Evolutionary conservation across 2,329 filamentous ascomycete species (phyloP).

Genomic region (Calonectria henricotiae): DNA sequence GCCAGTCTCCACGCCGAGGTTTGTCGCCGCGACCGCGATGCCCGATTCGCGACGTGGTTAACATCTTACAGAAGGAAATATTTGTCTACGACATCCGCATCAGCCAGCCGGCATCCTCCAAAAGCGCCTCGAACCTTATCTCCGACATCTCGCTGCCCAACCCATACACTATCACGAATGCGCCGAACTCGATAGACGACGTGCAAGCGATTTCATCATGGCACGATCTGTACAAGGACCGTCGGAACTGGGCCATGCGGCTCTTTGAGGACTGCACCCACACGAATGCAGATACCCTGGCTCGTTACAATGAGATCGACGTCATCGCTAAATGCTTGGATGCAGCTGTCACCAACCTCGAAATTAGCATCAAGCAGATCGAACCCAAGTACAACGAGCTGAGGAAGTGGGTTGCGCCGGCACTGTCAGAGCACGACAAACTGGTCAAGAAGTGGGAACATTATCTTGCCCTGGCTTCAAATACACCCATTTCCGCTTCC

Average conservation of each 20-base stretch:
- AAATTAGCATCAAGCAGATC: conserved; percentile 80
- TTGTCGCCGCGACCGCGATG: conserved; percentile 50
- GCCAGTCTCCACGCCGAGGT: conserved; percentile 88
- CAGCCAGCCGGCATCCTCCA: conserved; percentile 71
- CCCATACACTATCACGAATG: conserved; percentile 73
- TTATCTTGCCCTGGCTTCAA: conserved; percentile 76
- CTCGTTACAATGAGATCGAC: conserved; percentile 81
- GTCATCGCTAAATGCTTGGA: conserved; percentile 86
- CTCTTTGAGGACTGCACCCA: conserved; percentile 79
- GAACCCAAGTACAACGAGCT: conserved; percentile 82
- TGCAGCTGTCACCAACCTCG: conserved; percentile 89
- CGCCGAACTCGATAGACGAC: conserved; percentile 88
- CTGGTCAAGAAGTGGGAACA: conserved; percentile 79
- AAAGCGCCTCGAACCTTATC: conserved; percentile 62
- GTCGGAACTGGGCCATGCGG: conserved; percentile 84
- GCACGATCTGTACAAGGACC: conserved; percentile 87
- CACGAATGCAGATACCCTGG: conserved; percentile 75
- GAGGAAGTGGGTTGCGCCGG: conserved; percentile 79
- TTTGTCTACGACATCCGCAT: conserved; percentile 92
- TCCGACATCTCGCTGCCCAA: conserved; percentile 69
- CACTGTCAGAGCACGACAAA: conserved; percentile 78
- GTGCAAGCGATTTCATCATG: conserved; percentile 88
- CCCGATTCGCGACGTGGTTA: conserved; percentile 35
- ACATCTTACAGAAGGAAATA: conserved; percentile 79
- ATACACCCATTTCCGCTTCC: conserved; percentile 75